Conservation (phyloP, 2,329 filamentous ascomycete species). For the Paracamarosporium sp. region DNA sequence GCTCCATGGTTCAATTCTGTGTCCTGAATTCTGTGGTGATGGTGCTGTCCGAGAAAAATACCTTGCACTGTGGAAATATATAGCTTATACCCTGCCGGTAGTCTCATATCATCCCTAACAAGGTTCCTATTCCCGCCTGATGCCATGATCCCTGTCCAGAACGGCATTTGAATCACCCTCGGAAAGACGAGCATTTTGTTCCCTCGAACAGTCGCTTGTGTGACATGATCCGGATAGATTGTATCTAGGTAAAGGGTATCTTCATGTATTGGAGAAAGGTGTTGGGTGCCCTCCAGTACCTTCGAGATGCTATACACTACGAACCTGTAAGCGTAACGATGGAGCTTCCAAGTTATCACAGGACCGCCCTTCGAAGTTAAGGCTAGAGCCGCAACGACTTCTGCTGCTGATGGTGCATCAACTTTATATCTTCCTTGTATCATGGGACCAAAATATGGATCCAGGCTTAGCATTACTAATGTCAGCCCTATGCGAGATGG, state of each 20-base stretch:
- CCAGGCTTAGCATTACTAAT: constrained; percentile 16
- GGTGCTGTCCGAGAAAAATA: constrained; percentile 10
- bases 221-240: not conserved
- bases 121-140: not conserved
- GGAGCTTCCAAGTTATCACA: constrained; percentile 8
- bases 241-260: not conserved
- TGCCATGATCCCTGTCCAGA: not conserved
- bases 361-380: constrained; percentile 5
- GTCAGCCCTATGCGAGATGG: not conserved
- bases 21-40: constrained; percentile 15
- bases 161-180: not conserved
- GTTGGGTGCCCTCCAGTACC: not conserved
- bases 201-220: not conserved
- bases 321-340: not conserved
- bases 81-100: constrained; percentile 10
- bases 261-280: not conserved
- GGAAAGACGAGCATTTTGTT: not conserved
- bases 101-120: constrained; percentile 5
- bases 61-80: constrained; percentile 12
- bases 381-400: constrained; percentile 13
- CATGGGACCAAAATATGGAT: constrained; percentile 12
- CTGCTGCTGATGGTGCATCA: not conserved
- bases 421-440: constrained; percentile 12
- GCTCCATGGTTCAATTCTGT: constrained; percentile 3
- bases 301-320: not conserved